A percentile compares a stretch with the other conserved stretches of the same genome.
These are phyloP conservation scores for Luvunga scandens DNA, from an alignment of 345 rosid species.

Conservation along the genomic window DNA sequence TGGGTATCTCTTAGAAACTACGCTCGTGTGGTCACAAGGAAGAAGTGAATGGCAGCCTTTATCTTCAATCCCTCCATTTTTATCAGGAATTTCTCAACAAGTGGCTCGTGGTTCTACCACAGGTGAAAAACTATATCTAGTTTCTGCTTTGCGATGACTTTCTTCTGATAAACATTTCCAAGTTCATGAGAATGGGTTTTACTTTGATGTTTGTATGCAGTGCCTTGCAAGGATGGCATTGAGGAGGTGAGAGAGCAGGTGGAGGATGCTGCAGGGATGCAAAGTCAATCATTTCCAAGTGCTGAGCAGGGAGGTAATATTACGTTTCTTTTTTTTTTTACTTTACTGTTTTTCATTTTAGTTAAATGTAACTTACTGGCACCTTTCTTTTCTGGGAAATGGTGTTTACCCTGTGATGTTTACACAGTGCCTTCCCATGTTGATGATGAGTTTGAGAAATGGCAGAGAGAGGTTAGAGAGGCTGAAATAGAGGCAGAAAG, in stretches of 20 bases:
- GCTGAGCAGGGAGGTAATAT: slow-evolving; percentile 20
- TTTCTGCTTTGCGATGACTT: not conserved
- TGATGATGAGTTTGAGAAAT: slow-evolving; percentile 81
- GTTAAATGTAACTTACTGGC: not conserved
- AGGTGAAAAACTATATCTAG: slow-evolving; percentile 33
- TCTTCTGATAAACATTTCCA: not conserved
- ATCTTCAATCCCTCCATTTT: slow-evolving; percentile 62
- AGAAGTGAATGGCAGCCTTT: slow-evolving; percentile 82
- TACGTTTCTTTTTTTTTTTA: not conserved
- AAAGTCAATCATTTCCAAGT: slow-evolving; percentile 21
- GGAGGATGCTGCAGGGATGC: slow-evolving; percentile 16
- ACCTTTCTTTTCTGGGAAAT: not conserved
- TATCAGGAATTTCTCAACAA: slow-evolving; percentile 41
- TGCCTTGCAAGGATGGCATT: slow-evolving; percentile 2
- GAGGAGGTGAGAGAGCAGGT: slow-evolving; percentile 8
- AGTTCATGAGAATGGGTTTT: slow-evolving; percentile 2
- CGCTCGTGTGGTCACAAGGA: slow-evolving; percentile 87
- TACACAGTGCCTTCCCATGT: slow-evolving; percentile 46
- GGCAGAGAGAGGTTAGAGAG: slow-evolving; percentile 79
- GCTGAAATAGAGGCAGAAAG: slow-evolving; percentile 63
- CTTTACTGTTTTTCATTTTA: not conserved
- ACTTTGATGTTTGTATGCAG: slow-evolving; percentile 21
- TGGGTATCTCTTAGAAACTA: slow-evolving; percentile 67
- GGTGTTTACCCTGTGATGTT: slow-evolving; percentile 29
- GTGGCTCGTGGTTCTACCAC: slow-evolving; percentile 26